Conservation (phyloP, 306 rosid genomes). For the Begonia masoniana region DNA sequence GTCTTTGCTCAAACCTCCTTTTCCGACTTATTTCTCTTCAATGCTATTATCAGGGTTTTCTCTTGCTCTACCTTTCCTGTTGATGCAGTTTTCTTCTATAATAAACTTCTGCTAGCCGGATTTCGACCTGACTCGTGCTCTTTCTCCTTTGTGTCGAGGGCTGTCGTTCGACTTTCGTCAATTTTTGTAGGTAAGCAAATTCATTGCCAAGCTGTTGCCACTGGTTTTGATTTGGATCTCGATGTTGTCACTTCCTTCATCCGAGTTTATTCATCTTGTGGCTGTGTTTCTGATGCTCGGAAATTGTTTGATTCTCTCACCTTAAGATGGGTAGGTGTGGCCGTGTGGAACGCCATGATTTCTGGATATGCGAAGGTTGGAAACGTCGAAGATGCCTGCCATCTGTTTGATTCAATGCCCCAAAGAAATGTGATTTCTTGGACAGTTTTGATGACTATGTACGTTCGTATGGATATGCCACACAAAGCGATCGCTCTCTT, state of each 20-base stretch:
- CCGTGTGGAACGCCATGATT: constrained; percentile 47
- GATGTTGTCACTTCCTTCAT: constrained; percentile 27
- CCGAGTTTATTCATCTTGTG: constrained; percentile 44
- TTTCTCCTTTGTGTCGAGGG: constrained; percentile 41
- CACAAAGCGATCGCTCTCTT: constrained; percentile 40
- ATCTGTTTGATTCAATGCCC: constrained; percentile 48
- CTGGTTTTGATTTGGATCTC: constrained; percentile 24
- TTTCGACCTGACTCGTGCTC: constrained; percentile 46
- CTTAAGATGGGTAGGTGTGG: constrained; percentile 6
- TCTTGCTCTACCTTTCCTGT: constrained; percentile 18
- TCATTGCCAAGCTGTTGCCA: constrained; percentile 33
- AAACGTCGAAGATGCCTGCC: constrained; percentile 29
- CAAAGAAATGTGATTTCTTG: constrained; percentile 40
- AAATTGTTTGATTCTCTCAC: constrained; percentile 28
- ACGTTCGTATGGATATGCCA: constrained; percentile 26
- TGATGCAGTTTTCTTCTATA: constrained; percentile 23
- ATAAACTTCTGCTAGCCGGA: constrained; percentile 10
- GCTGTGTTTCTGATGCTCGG: constrained; percentile 28
- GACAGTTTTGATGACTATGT: constrained; percentile 48
- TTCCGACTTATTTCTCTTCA: constrained; percentile 23
- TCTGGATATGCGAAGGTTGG: constrained; percentile 43
- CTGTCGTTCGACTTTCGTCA: constrained; percentile 17
- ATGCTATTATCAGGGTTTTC: constrained; percentile 32
- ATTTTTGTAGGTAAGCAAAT: constrained; percentile 26
- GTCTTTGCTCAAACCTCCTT: constrained; percentile 19